A percentile compares a stretch with the other conserved stretches of the same genome.
phyloP scores from a whole-genome alignment of 192 early-diverging fungal genomes.

The Entomortierella chlamydospora region DNA sequence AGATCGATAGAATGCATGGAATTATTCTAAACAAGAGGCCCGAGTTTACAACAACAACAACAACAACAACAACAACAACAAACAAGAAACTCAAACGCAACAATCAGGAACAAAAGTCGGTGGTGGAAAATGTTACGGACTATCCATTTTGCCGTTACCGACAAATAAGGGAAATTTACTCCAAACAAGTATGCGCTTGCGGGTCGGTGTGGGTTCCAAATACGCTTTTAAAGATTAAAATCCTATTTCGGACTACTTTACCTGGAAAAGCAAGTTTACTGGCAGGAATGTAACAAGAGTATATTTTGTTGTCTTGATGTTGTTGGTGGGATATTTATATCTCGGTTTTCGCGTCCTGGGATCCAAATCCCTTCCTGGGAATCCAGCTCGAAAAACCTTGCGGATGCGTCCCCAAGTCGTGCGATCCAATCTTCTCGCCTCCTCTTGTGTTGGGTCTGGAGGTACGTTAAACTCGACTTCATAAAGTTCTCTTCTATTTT shows the following conservation, averaged over 20 bases:
- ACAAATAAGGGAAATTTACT: not conserved
- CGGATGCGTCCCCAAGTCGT: slow-evolving; percentile 29
- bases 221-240: not conserved
- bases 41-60: not conserved
- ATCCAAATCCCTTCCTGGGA: slow-evolving; percentile 47
- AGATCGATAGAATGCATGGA: not conserved
- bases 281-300: slow-evolving; percentile 56
- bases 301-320: slow-evolving; percentile 61
- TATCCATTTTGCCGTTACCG: not conserved
- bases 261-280: slow-evolving; percentile 58
- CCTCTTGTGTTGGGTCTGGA: slow-evolving; percentile 25
- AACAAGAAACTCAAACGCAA: too few relatives aligned
- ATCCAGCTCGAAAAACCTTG: slow-evolving; percentile 44
- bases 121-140: not conserved
- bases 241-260: slow-evolving; percentile 5
- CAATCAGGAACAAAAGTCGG: too few relatives aligned
- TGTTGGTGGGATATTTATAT: slow-evolving; percentile 62
- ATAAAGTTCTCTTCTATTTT: slow-evolving; percentile 33
- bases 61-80: too few relatives aligned
- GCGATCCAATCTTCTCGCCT: slow-evolving; percentile 19
- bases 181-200: not conserved
- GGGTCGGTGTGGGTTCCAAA: too few relatives aligned
- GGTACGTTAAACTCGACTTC: slow-evolving; percentile 51
- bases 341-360: slow-evolving; percentile 43
- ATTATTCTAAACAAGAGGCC: too few relatives aligned